Evolutionary conservation across 768 basidiomycete genomes (phyloP).

Genomic region (Tylopilus cervinicoccineus): DNA sequence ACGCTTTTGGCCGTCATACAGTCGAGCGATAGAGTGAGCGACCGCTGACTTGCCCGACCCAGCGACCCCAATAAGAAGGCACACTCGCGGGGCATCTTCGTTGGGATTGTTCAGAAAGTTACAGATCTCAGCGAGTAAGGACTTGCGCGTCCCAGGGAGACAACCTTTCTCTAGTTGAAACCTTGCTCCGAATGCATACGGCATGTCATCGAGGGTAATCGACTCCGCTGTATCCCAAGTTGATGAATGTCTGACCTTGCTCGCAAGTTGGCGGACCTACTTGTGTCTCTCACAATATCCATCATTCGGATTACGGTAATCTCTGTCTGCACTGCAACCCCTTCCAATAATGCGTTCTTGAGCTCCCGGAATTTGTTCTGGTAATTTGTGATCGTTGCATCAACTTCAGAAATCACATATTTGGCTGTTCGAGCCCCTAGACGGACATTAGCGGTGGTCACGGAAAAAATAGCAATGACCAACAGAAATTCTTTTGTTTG

Average conservation of each 20-base stretch:
- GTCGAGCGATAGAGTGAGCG: too few relatives aligned
- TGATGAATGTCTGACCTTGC: background rate
- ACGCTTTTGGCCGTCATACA: background rate
- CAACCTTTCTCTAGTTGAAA: constrained; percentile 1
- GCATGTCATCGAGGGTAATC: background rate
- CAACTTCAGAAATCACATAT: background rate
- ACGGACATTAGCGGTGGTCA: background rate
- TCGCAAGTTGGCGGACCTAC: background rate
- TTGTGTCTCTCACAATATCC: background rate
- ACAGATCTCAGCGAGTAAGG: background rate
- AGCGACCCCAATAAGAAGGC: background rate
- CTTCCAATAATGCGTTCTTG: background rate
- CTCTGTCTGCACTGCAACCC: background rate
- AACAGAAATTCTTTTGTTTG: background rate
- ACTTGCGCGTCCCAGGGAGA: background rate
- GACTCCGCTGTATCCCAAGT: background rate
- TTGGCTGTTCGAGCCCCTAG: background rate
- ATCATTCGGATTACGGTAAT: background rate
- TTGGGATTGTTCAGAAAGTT: background rate
- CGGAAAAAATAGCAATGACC: background rate
- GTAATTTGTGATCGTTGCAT: background rate
- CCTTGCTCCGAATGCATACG: background rate
- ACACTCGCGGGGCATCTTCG: background rate
- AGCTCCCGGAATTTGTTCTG: background rate
- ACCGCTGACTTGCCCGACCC: background rate